Evolutionary conservation across 768 basidiomycete species (phyloP), one percentile per base, ranked within the genome.

Genomic region (Tricholoma sp.): DNA sequence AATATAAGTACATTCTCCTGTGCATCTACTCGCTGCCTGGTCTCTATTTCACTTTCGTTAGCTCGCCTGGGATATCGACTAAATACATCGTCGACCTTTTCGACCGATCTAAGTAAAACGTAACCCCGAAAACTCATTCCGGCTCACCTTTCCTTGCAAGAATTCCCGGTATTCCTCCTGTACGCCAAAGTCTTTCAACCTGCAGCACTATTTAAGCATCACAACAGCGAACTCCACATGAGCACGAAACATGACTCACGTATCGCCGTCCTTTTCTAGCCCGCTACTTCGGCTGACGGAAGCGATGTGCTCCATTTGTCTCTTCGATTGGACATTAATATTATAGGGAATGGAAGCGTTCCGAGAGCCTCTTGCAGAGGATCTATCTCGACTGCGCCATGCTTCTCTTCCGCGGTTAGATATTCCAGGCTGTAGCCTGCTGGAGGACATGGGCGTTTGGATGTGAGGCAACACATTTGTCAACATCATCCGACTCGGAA

Each of bases 241-340:
- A 45, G 9, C 37, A 31, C 4, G 31, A 20, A 49, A 44, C 34
- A 9, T 53, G 34, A 69, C 89, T 79, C 70, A 91, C 89, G 80
- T 78, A 70, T 90, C 85, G 37, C 89, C 88, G 57, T 83, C 87
- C 61, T 80, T 83, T 61, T 86, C 85, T 24, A 90, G 66, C 9
- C 89, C 88, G 60, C 89, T 85, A 62, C 87, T 89, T 39, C 89
- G 78, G 65, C 89, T 91, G 48, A 90, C 81, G 1, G 87, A 88
- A 1, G 88, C 78, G 49, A 91, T 79, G 50, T 80, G 71, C 56
- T 87, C 82, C 83, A 89, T 85, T 44, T 73, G 78, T 50, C 72
- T 61, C 56, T 63, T 20, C 12, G 52, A 13, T 12, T 32, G 39
- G 13, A 42, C 37, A 18, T 31, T 17, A 17, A 24, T 24, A 24